Base-by-base conservation (phyloP, 192 early-diverging fungal genomes). In the Backusella macrospora region DNA sequence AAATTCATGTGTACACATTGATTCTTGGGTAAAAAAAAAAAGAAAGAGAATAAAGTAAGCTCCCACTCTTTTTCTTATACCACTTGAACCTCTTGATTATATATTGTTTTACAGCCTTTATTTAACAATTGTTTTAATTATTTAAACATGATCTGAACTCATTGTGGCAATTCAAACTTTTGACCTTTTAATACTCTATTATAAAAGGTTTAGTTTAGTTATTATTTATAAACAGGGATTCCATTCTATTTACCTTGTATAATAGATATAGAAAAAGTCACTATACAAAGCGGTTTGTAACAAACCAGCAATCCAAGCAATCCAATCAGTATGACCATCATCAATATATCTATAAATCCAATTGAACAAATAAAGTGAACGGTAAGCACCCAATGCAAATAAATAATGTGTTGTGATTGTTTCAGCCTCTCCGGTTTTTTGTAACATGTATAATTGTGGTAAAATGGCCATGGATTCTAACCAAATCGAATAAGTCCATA, bases 221-320 rank as follows among this genome's bases (percentile, higher is more conserved):
- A n/a, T n/a, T n/a, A n/a, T n/a, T n/a, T n/a, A n/a, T n/a, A n/a
- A n/a, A n/a, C n/a, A n/a, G n/a, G n/a, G n/a, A n/a, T n/a, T n/a
- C n/a, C n/a, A n/a, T n/a, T n/a, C n/a, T n/a, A n/a, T n/a, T 84
- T 86, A 93, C 90, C 89, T 93, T 77, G 74, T 84, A 34, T 86
- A 93, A 84, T 99, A 99, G 62, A 99, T 91, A 77, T 97, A 99
- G 85, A 98, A 97, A 81, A 99, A 99, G 83, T 99, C 98, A 76
- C 88, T 92, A 76, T 98, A 99, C 3, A 99, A 83, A 40, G 88
- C 93, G 2, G 98, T 99, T 79, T 99, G 98, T 40, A 99, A 84
- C 18, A 94, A 73, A 43, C 98, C 98, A 38, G 97, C 92, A 59
- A 96, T 62, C 86, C 95, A 95, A 39, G 93, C 89, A 75, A 98